Conservation (phyloP, 2,329 filamentous ascomycete species). For the Magnaporthales sp. region DNA sequence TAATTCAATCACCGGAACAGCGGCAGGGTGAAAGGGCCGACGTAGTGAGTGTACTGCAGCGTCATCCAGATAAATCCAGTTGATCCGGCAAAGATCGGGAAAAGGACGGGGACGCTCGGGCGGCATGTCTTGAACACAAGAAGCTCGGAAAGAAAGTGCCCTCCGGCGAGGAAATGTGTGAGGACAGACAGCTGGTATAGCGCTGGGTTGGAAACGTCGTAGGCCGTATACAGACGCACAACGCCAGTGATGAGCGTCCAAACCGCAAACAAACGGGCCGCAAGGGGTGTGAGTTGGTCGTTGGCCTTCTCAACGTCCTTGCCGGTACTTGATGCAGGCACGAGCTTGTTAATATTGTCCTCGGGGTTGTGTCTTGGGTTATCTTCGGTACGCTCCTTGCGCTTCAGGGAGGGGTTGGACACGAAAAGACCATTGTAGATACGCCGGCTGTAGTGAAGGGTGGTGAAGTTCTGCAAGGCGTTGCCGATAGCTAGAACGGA, state of each 20-base stretch:
- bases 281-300: slow-evolving; percentile 65
- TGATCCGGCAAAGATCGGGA: slow-evolving; percentile 41
- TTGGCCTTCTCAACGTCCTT: slow-evolving; percentile 34
- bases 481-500: slow-evolving; percentile 78
- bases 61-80: slow-evolving; percentile 51
- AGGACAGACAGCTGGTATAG: slow-evolving; percentile 75
- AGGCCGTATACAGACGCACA: slow-evolving; percentile 74
- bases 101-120: slow-evolving; percentile 46
- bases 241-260: slow-evolving; percentile 77
- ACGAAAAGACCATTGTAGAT: slow-evolving; percentile 68
- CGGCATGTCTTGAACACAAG: slow-evolving; percentile 68
- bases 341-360: slow-evolving; percentile 43
- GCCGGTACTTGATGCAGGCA: slow-evolving; percentile 32
- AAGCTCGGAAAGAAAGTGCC: slow-evolving; percentile 76
- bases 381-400: slow-evolving; percentile 23
- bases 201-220: slow-evolving; percentile 63
- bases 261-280: slow-evolving; percentile 73
- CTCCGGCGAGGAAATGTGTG: slow-evolving; percentile 71
- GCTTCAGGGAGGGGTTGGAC: slow-evolving; percentile 35
- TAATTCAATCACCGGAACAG: neutral
- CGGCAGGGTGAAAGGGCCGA: slow-evolving; percentile 23
- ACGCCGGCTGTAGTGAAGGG: slow-evolving; percentile 73
- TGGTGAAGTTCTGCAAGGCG: slow-evolving; percentile 73
- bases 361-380: slow-evolving; percentile 32
- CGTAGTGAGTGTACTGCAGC: slow-evolving; percentile 62